Percentiles rank a stretch among this genome's conserved stretches.
Evolutionary conservation across 441 rosid species (phyloP).

Genomic region (Adansonia rubrostipa): DNA sequence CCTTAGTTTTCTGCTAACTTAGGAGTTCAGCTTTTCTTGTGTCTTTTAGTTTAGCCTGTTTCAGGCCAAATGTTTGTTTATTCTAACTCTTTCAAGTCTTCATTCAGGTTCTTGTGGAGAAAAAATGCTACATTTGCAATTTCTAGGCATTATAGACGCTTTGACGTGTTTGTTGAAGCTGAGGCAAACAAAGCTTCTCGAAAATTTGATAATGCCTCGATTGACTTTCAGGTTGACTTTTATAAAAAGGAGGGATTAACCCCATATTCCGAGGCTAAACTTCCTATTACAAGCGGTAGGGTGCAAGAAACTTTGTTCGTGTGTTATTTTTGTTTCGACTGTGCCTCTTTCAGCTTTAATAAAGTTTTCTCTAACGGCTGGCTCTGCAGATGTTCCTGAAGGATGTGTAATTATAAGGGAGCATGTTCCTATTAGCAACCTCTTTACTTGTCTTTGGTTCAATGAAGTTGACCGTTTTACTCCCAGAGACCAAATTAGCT

Average conservation of each 20-base stretch:
- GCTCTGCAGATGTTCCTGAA: conserved; percentile 93
- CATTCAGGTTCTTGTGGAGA: conserved; percentile 88
- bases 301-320: conserved; percentile 22
- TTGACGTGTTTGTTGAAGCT: conserved; percentile 84
- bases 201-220: conserved; percentile 83
- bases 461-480: conserved; percentile 95
- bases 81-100: conserved; percentile 1
- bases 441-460: conserved; percentile 94
- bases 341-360: conserved; percentile 7
- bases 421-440: conserved; percentile 91
- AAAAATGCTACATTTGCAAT: conserved; percentile 84
- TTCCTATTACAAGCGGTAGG: conserved; percentile 89
- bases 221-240: conserved; percentile 85
- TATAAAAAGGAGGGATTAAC: conserved; percentile 89
- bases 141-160: conserved; percentile 87
- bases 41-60: not conserved
- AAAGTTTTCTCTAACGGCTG: conserved; percentile 24
- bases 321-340: conserved; percentile 4
- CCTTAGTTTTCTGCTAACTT: not conserved
- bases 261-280: conserved; percentile 79
- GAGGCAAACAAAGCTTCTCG: conserved; percentile 99
- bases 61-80: not conserved
- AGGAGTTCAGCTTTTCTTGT: not conserved
- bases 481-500: conserved; percentile 93
- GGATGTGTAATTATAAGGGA: conserved; percentile 96